Evolutionary conservation across 2,329 filamentous ascomycete species (phyloP), one percentile per base, ranked within the genome.

Genomic region (Myriosclerotinia scirpicola): DNA sequence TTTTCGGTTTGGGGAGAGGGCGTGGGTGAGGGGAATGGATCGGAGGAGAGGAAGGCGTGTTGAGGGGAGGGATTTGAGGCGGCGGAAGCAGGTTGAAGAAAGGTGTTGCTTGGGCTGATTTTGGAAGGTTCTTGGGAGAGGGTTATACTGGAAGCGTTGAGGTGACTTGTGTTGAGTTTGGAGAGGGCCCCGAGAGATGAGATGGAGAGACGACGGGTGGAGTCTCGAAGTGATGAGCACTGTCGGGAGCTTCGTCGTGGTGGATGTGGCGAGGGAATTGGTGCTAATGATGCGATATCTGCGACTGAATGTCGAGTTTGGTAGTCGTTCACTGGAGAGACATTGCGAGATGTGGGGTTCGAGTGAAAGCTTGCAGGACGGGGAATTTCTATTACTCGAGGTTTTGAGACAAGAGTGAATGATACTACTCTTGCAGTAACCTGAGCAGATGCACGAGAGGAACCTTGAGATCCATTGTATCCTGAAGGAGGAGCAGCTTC

Each of bases 391-490:
- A 69, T 53, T 2, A 88, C 80, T 55, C 81, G 83, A 5, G 86
- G 86, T 77, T 85, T 87, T 67, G 85, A 85, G 3, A 83, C 80
- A 68, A 83, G 86, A 66, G 87, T 79, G 50, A 89, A 84, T 0
- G 85, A 85, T 15, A 89, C 84, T 2, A 83, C 79, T 63, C 84
- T 81, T 9, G 86, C 86, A 6, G 82, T 87, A 70, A 83, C 83
- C 75, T 86, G 82, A 70, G 82, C 81, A 72, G 73, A 75, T 63
- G 64, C 71, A 52, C 71, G 71, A 61, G 62, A 73, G 34, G 72
- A 71, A 60, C 71, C 63, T 7, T 71, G 73, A 12, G 69, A 60
- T 6, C 70, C 72, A 48, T 76, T 71, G 61, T 80, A 80, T 67
- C 76, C 80, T 26, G 78, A 78, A 26, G 53, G 54, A 38, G 65